A percentile compares a stretch with the other conserved stretches of the same genome.
phyloP scores from a whole-genome alignment of 257 asterid genomes.

The Rhazya stricta region DNA sequence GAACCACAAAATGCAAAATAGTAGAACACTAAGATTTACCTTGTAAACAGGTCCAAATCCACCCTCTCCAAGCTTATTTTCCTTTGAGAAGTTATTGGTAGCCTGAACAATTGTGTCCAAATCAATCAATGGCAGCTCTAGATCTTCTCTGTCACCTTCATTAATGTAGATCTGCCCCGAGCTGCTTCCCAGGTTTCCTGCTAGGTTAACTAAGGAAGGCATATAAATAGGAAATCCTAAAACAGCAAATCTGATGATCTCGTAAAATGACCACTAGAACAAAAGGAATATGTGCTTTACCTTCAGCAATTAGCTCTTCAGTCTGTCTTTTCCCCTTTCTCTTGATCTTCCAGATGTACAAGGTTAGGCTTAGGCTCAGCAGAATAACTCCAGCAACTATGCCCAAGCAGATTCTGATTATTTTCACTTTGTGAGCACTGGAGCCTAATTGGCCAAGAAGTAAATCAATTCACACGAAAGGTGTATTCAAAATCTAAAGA shows the following conservation, averaged over 20 bases:
- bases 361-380: background rate
- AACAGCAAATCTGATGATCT: too few species aligned
- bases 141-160: constrained; percentile 14
- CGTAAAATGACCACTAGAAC: too few species aligned
- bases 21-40: constrained; percentile 19
- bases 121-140: constrained; percentile 39
- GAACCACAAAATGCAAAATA: background rate
- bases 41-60: constrained; percentile 57
- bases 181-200: constrained; percentile 3
- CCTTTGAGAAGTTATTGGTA: constrained; percentile 33
- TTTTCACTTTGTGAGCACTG: background rate
- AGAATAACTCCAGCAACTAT: background rate
- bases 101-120: constrained; percentile 26
- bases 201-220: background rate
- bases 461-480: background rate
- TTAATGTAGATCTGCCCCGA: background rate
- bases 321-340: constrained; percentile 1
- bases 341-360: constrained; percentile 1
- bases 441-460: constrained; percentile 6
- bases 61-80: constrained; percentile 49
- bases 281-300: background rate
- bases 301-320: background rate
- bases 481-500: background rate
- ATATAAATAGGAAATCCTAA: background rate
- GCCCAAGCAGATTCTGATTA: constrained; percentile 10